phyloP scores from a whole-genome alignment of 2,329 filamentous ascomycete species.

The Leptographium galeiforme region DNA sequence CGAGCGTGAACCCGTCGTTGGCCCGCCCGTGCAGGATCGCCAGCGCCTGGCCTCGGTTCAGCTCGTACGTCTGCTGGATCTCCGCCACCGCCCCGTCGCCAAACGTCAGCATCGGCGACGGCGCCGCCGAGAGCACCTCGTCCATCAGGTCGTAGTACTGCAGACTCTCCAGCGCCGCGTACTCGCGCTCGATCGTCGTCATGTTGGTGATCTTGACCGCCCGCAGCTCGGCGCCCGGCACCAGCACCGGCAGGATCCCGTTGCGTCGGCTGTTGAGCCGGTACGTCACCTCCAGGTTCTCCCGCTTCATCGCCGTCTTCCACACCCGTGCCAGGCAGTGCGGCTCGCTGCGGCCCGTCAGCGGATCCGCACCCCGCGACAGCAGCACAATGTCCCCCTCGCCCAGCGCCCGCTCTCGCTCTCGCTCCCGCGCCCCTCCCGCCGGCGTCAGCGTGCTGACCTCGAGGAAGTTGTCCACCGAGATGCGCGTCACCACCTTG shows the following conservation, averaged over 20 bases:
- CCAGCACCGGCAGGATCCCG: constrained; percentile 47
- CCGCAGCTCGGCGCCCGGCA: constrained; percentile 55
- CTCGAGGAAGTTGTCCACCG: constrained; percentile 86
- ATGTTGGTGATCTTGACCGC: constrained; percentile 83
- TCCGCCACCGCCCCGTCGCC: constrained; percentile 56
- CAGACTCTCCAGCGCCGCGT: constrained; percentile 76
- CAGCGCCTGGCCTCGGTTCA: constrained; percentile 82
- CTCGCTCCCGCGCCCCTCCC: constrained; percentile 44
- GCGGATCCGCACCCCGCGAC: constrained; percentile 58
- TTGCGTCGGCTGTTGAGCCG: constrained; percentile 59
- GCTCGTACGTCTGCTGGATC: constrained; percentile 61
- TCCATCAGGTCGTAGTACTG: constrained; percentile 94
- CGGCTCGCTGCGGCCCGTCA: constrained; percentile 49
- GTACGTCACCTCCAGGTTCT: constrained; percentile 71
- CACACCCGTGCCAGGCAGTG: constrained; percentile 82
- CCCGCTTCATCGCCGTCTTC: constrained; percentile 68
- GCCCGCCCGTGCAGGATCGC: constrained; percentile 85
- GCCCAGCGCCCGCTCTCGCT: constrained; percentile 28
- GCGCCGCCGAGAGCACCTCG: constrained; percentile 73
- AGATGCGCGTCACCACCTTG: constrained; percentile 76
- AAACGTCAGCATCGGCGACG: constrained; percentile 77
- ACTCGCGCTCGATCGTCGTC: constrained; percentile 90
- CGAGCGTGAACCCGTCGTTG: constrained; percentile 92
- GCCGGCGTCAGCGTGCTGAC: constrained; percentile 72
- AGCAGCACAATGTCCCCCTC: constrained; percentile 86